phyloP scores from a whole-genome alignment of 306 rosid genomes.

The Vigna trinervia region DNA sequence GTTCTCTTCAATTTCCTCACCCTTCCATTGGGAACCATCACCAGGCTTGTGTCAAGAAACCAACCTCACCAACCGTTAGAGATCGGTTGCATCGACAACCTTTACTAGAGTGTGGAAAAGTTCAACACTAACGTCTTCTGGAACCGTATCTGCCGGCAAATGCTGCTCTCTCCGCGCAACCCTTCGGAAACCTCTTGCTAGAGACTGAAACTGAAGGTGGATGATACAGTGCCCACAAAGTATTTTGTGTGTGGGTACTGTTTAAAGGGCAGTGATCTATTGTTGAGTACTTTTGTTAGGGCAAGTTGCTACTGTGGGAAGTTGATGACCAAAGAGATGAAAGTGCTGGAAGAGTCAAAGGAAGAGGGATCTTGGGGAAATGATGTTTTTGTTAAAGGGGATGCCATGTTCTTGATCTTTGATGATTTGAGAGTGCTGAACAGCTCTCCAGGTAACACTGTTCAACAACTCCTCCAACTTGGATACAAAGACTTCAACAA shows the following conservation, averaged over 20 bases:
- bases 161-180: conserved; percentile 25
- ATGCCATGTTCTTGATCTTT: conserved; percentile 15
- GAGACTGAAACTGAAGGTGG: conserved; percentile 26
- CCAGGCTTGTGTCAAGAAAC: background rate
- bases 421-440: conserved; percentile 28
- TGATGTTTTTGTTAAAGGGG: conserved; percentile 18
- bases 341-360: background rate
- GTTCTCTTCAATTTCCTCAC: conserved; percentile 33
- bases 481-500: background rate
- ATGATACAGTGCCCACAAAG: conserved; percentile 33
- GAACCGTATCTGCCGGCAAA: conserved; percentile 6
- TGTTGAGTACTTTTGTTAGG: conserved; percentile 23
- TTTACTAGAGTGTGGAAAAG: background rate
- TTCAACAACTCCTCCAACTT: background rate
- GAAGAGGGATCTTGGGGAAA: background rate
- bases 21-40: conserved; percentile 30
- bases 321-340: background rate
- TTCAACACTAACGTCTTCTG: background rate
- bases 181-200: conserved; percentile 4
- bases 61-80: background rate
- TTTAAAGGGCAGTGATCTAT: background rate
- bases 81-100: conserved; percentile 24
- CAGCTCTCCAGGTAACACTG: background rate
- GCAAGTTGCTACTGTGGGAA: conserved; percentile 11
- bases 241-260: background rate